phyloP scores from a whole-genome alignment of 2,329 filamentous ascomycete genomes.

The Phaeosphaeriaceae sp. region DNA sequence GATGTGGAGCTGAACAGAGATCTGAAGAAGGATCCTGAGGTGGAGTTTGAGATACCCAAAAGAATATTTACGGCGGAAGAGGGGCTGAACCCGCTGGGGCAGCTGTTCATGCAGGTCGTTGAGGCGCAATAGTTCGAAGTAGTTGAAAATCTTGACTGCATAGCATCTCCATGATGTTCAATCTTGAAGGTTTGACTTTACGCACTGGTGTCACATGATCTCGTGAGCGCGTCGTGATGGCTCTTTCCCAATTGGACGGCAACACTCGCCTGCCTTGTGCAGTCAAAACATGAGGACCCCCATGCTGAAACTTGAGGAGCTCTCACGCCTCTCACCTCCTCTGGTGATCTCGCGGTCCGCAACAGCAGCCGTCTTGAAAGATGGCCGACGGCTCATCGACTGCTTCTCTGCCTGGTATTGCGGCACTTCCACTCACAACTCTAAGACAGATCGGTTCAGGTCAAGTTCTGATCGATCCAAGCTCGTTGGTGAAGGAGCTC shows the following conservation, averaged over 20 bases:
- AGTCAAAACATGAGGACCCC: constrained; percentile 19
- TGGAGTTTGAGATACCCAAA: constrained; percentile 95
- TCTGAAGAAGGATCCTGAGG: constrained; percentile 83
- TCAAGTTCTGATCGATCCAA: constrained; percentile 65
- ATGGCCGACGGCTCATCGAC: constrained; percentile 19
- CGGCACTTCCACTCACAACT: constrained; percentile 51
- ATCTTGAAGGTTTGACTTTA: too few relatives aligned
- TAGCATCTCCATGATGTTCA: too few relatives aligned
- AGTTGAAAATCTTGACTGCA: too few relatives aligned
- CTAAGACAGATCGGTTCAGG: constrained; percentile 67
- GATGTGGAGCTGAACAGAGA: constrained; percentile 84
- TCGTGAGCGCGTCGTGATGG: constrained; percentile 19
- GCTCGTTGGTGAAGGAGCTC: constrained; percentile 75
- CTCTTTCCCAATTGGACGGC: constrained; percentile 23
- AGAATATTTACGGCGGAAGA: constrained; percentile 68
- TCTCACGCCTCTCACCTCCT: not conserved
- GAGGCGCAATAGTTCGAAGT: constrained; percentile 34
- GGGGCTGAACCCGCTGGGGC: constrained; percentile 37
- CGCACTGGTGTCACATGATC: constrained; percentile 23
- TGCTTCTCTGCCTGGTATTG: constrained; percentile 38
- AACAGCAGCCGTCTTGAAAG: not conserved
- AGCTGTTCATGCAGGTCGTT: constrained; percentile 40
- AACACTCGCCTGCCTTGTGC: constrained; percentile 4
- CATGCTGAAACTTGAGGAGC: not conserved
- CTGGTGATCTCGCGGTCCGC: not conserved